Conservation (phyloP, 768 basidiomycete species). For the Exsudoporus frostii region DNA sequence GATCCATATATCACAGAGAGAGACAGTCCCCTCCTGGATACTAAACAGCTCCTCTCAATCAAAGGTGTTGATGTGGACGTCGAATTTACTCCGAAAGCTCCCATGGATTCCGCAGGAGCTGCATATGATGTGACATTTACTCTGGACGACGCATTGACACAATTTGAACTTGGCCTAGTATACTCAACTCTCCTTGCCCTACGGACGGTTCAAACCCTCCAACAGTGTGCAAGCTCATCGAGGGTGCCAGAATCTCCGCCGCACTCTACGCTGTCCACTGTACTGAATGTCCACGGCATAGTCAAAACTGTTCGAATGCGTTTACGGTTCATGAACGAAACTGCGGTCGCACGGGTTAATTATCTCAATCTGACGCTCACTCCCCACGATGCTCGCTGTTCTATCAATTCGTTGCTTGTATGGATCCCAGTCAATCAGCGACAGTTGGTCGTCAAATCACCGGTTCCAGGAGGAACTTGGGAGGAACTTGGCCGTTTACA, state of each 20-base stretch:
- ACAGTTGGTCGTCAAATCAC: slow-evolving; percentile 29
- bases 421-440: slow-evolving; percentile 54
- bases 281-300: slow-evolving; percentile 30
- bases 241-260: slow-evolving; percentile 16
- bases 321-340: slow-evolving; percentile 47
- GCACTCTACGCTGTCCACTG: slow-evolving; percentile 13
- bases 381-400: slow-evolving; percentile 28
- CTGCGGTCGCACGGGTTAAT: slow-evolving; percentile 38
- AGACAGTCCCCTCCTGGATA: slow-evolving; percentile 43
- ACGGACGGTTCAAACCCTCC: slow-evolving; percentile 46
- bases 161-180: slow-evolving; percentile 60
- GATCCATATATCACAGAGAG: slow-evolving; percentile 57
- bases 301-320: slow-evolving; percentile 47
- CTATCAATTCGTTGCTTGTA: slow-evolving; percentile 42
- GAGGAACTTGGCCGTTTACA: slow-evolving; percentile 69
- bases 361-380: slow-evolving; percentile 20
- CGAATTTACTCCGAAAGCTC: slow-evolving; percentile 14
- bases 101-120: slow-evolving; percentile 8
- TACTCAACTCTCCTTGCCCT: slow-evolving; percentile 68
- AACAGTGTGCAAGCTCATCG: slow-evolving; percentile 18
- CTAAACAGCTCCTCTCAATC: slow-evolving; percentile 44
- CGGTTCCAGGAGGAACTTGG: slow-evolving; percentile 49
- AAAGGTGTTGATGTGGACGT: slow-evolving; percentile 31
- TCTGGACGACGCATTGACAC: slow-evolving; percentile 51
- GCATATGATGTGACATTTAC: slow-evolving; percentile 43